Percentiles rank a stretch among this genome's conserved stretches.
Evolutionary conservation across 1,284 basidiomycete genomes (phyloP).

Genomic region (Apiotrichum brassicae): DNA sequence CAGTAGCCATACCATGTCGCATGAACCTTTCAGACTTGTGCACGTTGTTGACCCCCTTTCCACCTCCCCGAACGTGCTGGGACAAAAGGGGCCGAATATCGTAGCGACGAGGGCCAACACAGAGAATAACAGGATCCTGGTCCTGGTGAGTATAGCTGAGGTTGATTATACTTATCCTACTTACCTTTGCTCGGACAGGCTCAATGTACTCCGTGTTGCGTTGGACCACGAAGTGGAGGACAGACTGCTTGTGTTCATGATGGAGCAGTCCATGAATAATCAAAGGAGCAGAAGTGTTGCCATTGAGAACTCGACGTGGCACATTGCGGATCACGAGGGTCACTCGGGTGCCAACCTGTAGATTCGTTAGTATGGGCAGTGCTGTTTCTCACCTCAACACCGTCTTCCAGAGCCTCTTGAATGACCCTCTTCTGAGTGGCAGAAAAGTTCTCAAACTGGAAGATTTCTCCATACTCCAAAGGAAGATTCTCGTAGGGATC

Average conservation of each 20-base stretch:
- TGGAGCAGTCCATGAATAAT: conserved; percentile 77
- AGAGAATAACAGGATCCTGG: conserved; percentile 80
- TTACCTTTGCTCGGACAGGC: conserved; percentile 82
- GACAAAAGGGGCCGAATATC: conserved; percentile 83
- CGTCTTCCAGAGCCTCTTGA: conserved; percentile 58
- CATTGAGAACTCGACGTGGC: conserved; percentile 52
- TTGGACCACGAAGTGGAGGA: conserved; percentile 87
- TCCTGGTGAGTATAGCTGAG: neutral
- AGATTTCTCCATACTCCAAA: conserved; percentile 87
- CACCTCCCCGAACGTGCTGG: conserved; percentile 82
- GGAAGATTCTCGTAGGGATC: conserved; percentile 96
- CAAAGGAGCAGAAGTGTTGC: conserved; percentile 53
- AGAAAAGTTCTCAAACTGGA: conserved; percentile 93
- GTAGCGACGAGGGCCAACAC: conserved; percentile 80
- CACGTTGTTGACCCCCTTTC: conserved; percentile 87
- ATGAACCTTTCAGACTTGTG: conserved; percentile 97
- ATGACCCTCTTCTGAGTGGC: conserved; percentile 73
- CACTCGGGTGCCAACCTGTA: conserved; percentile 70
- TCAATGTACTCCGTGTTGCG: conserved; percentile 91
- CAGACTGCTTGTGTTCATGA: conserved; percentile 94
- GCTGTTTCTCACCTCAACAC: conserved; percentile 57
- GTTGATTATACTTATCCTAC: conserved; percentile 6
- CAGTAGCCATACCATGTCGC: conserved; percentile 68
- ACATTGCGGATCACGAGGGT: conserved; percentile 67
- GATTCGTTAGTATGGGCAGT: neutral